Base-by-base conservation (phyloP, 345 rosid species). In the Balakata baccata region DNA sequence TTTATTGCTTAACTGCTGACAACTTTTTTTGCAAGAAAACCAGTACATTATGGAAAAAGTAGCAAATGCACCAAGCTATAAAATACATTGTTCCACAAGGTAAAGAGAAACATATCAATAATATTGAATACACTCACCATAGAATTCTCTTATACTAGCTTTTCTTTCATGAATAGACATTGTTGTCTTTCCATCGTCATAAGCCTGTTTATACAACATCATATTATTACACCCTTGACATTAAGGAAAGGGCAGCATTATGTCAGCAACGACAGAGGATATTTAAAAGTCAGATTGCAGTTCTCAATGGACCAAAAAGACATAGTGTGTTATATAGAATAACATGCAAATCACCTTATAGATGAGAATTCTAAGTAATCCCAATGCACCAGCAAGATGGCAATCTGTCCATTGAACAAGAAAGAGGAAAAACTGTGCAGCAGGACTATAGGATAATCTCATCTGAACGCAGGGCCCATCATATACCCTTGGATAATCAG, bases 101-200 rank as follows among this genome's bases (percentile, higher is more conserved):
- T 43, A 9, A 52, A 45, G 11, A 14, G 63, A 37, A 69, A 67
- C 52, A 20, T 4, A 7, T 6, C 11, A 20, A 53, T 50, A 45
- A 52, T 65, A 57, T 45, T 13, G 2, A 25, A 47, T 58, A 58
- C 45, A 77, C 60, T 50, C 73, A 89, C 95, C 95, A 78, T 88
- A 90, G 77, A 90, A 90, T 70, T 90, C 95, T 75, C 83, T 80
- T 39, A 94, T 77, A 70, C 92, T 94, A 16, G 97, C 97, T 83
- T 86, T 90, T 81, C 96, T 87, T 79, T 91, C 97, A 68, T 89
- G 80, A 71, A 89, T 90, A 37, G 94, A 87, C 95, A 93, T 87
- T 14, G 98, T 88, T 17, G 92, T 84, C 7, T 87, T 88, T 51
- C 94, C 94, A 81, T 88, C 94, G 56, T 80, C 94, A 81, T 88